A percentile compares a stretch with the other conserved stretches of the same genome.
phyloP scores from a whole-genome alignment of 768 basidiomycete species.

The Trametes cubensis region DNA sequence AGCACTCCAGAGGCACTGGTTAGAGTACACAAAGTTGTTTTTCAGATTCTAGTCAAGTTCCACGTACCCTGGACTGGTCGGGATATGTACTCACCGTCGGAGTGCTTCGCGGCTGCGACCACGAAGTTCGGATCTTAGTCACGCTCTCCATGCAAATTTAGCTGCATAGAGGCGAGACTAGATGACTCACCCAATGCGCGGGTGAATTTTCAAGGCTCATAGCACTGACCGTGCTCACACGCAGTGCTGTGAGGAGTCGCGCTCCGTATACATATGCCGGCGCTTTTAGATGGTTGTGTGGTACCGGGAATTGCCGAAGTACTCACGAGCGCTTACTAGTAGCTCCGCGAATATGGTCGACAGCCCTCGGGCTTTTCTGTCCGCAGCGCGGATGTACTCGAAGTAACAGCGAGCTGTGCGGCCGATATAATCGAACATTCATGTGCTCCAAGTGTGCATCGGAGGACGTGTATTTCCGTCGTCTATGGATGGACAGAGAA shows the following conservation, averaged over 20 bases:
- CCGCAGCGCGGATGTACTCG: too few relatives aligned
- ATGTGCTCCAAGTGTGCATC: not conserved
- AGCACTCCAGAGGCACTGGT: not conserved
- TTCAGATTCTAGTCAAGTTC: conserved; percentile 2
- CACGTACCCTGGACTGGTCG: conserved; percentile 1
- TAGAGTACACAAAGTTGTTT: not conserved
- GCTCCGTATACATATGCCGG: not conserved
- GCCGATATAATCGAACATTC: not conserved
- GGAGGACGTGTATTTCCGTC: not conserved
- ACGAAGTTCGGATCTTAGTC: not conserved
- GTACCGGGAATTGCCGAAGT: conserved; percentile 5
- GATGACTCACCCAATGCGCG: not conserved
- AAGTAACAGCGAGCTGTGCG: too few relatives aligned
- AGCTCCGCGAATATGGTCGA: conserved; percentile 11
- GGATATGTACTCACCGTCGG: conserved; percentile 3
- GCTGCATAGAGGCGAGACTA: not conserved
- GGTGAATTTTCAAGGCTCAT: not conserved
- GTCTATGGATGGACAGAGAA: not conserved
- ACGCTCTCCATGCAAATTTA: not conserved
- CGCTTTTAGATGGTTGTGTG: conserved; percentile 2
- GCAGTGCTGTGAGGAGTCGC: not conserved
- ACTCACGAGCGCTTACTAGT: conserved; percentile 4
- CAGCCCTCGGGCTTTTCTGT: too few relatives aligned
- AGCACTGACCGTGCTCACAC: not conserved
- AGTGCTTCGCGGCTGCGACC: conserved; percentile 3